Evolutionary conservation across 495 filamentous ascomycete species (phyloP), one percentile per base, ranked within the genome.

Genomic region (Talaromyces stipitatus): DNA sequence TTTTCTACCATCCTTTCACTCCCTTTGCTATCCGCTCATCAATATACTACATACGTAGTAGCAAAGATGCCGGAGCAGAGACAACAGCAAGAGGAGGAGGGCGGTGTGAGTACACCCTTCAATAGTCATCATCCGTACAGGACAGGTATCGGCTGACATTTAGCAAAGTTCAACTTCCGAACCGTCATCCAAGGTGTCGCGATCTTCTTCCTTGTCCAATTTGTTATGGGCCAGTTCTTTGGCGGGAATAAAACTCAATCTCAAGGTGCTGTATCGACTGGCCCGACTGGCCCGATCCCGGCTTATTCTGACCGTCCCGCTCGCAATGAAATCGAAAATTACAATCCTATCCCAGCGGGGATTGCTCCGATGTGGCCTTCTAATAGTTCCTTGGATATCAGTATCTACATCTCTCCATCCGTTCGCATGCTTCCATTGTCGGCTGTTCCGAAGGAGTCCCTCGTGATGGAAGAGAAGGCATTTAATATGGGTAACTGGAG

Each of bases 291-390:
- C 52, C 72, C 68, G 14, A 80, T 91, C 36, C 86, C 89, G 14
- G 70, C 83, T 22, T 95, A 85, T 65, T 72, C 75, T 33, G 78
- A 84, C 58, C 84, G 89, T 58, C 85, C 86, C 14, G 60, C 74
- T 54, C 72, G 63, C 27, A 73, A 83, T 60, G 72, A 86, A 60
- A 83, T 85, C 54, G 79, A 83, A 38, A 65, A 79, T 28, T 94
- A 89, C 74, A 91, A 80, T 66, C 69, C 77, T 20, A 73, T 94
- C 53, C 92, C 94, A 24, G 83, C 92, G 56, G 72, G 77, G 26
- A 79, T 96, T 57, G 85, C 87, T 10, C 90, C 95, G 4, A 92
- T 97, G 65, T 98, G 94, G 94, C 84, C 88, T 0, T 61, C 77
- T 18, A 82, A 92, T 67, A 89, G 82, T 62, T 70, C 81, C 38